phyloP scores from a whole-genome alignment of 2,329 filamentous ascomycete genomes.

The Ceratocystis smalleyi region DNA sequence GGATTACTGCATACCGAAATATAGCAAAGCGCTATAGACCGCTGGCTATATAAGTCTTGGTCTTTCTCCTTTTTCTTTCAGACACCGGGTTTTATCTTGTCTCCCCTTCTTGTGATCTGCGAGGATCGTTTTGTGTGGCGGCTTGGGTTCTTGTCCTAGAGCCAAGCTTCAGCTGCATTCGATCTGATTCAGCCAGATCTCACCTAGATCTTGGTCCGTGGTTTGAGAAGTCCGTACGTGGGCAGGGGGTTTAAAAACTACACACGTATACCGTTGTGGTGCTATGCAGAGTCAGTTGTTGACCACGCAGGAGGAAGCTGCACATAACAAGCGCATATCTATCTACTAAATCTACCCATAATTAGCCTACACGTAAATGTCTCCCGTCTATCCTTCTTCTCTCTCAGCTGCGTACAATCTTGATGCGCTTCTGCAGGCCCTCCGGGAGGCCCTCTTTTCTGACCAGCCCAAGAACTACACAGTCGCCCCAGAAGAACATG shows the following conservation, averaged over 20 bases:
- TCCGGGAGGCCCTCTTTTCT: constrained; percentile 60
- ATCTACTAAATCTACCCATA: not conserved
- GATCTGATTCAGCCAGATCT: not conserved
- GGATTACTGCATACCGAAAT: not conserved
- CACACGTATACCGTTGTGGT: not conserved
- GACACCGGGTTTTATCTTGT: not conserved
- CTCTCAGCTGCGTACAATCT: constrained; percentile 50
- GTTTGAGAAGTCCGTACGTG: not conserved
- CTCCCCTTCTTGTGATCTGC: not conserved
- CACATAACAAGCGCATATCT: not conserved
- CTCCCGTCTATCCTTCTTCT: not conserved
- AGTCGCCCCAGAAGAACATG: constrained; percentile 89
- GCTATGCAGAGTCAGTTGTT: not conserved
- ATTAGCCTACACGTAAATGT: not conserved
- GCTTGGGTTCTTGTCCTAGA: not conserved
- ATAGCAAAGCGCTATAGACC: not conserved
- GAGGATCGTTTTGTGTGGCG: not conserved
- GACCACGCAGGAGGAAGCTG: not conserved
- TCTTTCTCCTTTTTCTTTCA: not conserved
- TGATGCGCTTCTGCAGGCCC: constrained; percentile 47
- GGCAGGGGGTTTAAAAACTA: not conserved
- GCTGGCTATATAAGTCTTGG: not conserved
- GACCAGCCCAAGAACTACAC: constrained; percentile 60
- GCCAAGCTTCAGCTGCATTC: constrained; percentile 2
- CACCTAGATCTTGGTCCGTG: not conserved